These are phyloP conservation scores for Pseudogymnoascus sp. DNA, from an alignment of 2,329 filamentous ascomycete species.

Conservation along the genomic window DNA sequence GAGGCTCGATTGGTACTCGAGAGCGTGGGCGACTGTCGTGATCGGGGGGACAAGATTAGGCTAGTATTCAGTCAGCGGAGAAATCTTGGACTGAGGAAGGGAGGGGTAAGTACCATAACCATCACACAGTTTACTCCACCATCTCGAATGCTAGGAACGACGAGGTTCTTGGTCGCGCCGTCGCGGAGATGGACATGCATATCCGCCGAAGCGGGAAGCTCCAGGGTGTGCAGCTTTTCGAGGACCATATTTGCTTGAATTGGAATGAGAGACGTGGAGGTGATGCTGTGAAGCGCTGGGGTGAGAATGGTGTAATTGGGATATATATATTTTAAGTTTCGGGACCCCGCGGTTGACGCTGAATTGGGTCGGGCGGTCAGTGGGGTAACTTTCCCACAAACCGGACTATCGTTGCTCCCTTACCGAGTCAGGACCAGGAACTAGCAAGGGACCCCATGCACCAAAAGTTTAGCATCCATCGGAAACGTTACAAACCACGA, in stretches of 20 bases:
- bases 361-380: slow-evolving; percentile 1
- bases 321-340: slow-evolving; percentile 3
- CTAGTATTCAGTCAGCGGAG: slow-evolving; percentile 29
- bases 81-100: neutral
- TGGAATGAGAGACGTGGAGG: neutral
- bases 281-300: neutral
- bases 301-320: neutral
- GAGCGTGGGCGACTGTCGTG: slow-evolving; percentile 51
- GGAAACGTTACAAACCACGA: neutral
- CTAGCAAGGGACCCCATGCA: neutral
- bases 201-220: slow-evolving; percentile 58
- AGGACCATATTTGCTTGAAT: slow-evolving; percentile 13
- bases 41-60: slow-evolving; percentile 59
- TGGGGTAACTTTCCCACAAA: neutral
- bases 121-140: slow-evolving; percentile 59
- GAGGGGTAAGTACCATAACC: slow-evolving; percentile 37
- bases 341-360: neutral
- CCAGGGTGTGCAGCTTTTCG: slow-evolving; percentile 29
- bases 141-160: slow-evolving; percentile 45
- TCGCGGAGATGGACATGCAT: slow-evolving; percentile 63
- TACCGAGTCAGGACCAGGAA: neutral
- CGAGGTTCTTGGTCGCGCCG: slow-evolving; percentile 53
- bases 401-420: neutral
- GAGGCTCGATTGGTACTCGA: slow-evolving; percentile 58
- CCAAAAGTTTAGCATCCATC: neutral